phyloP scores from a whole-genome alignment of 2,329 filamentous ascomycete species.

The Fusarium sp. region DNA sequence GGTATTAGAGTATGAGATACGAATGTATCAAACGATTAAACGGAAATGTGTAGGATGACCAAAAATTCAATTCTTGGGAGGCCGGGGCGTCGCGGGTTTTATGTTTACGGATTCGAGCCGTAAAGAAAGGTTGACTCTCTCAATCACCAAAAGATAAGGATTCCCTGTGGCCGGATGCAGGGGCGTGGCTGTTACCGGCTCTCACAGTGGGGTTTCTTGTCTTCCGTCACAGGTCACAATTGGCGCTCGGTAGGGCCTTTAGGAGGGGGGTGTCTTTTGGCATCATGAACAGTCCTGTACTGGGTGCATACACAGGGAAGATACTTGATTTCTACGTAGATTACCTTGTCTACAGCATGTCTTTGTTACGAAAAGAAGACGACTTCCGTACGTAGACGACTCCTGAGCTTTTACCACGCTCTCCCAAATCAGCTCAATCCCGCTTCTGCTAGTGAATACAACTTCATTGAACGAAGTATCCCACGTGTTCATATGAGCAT shows the following conservation, averaged over 20 bases:
- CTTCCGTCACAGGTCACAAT: slow-evolving; percentile 31
- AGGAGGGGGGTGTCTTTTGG: slow-evolving; percentile 27
- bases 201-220: slow-evolving; percentile 29
- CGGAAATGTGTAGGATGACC: slow-evolving; percentile 45
- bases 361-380: slow-evolving; percentile 4
- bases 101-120: slow-evolving; percentile 36
- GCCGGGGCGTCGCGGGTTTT: slow-evolving; percentile 35
- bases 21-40: slow-evolving; percentile 40
- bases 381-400: not conserved
- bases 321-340: slow-evolving; percentile 32
- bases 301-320: slow-evolving; percentile 20
- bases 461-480: not conserved
- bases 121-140: slow-evolving; percentile 35
- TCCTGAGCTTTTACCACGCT: not conserved
- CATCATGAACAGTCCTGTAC: not conserved
- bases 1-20: slow-evolving; percentile 28
- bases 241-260: slow-evolving; percentile 29
- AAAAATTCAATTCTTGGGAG: slow-evolving; percentile 24
- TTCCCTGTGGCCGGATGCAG: slow-evolving; percentile 48
- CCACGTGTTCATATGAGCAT: not conserved
- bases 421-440: not conserved
- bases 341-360: slow-evolving; percentile 10
- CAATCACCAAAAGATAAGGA: slow-evolving; percentile 38
- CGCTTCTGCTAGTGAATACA: not conserved
- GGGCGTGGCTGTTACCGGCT: slow-evolving; percentile 49